Base-by-base conservation (phyloP, 148 eudicot species). In the Camellia sinensis region DNA sequence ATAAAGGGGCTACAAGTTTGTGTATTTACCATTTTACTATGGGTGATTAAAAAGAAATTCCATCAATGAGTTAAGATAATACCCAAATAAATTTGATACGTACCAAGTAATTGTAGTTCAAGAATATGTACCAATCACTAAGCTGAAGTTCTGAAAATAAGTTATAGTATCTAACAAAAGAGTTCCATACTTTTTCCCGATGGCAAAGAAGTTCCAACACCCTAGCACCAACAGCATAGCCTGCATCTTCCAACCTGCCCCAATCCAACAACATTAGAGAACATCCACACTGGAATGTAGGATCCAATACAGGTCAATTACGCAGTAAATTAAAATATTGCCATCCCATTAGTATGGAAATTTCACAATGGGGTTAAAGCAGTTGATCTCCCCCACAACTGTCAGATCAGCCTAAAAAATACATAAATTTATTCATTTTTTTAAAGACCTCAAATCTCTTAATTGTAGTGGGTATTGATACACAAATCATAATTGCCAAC, bases 201-300 rank as follows among this genome's bases (percentile, higher is more conserved):
- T 97, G 97, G 83, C 99, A 97, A 82, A 94, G 97, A 85, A 97
- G 95, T 84, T 97, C 99, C 82, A 97, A 82, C 82, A 94, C 94
- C 79, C 99, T 89, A 46, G 94, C 97, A 50, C 99, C 99, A 63
- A 97, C 99, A 77, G 99, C 93, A 90, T 94, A 97, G 59, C 99
- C 99, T 37, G 99, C 99, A 90, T 97, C 98, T 89, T 97, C 99
- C 87, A 97, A 83, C 86, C 99, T 97, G 89, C 68, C 63, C 80
- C 81, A 67, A 59, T 21, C 56, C 45, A 67, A 81, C 48, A 62
- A 11, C 41, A 75, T 7, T 22, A 57, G 7, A 15, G 7, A 64
- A 71, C 15, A 48, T 8, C 54, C 5, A 22, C 7, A 46, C 3
- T 5, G 5, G 13, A 64, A 65, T 44, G 29, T 7, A 57, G 18